phyloP scores from a whole-genome alignment of 208 protist genomes.

The Angomonas desouzai region DNA sequence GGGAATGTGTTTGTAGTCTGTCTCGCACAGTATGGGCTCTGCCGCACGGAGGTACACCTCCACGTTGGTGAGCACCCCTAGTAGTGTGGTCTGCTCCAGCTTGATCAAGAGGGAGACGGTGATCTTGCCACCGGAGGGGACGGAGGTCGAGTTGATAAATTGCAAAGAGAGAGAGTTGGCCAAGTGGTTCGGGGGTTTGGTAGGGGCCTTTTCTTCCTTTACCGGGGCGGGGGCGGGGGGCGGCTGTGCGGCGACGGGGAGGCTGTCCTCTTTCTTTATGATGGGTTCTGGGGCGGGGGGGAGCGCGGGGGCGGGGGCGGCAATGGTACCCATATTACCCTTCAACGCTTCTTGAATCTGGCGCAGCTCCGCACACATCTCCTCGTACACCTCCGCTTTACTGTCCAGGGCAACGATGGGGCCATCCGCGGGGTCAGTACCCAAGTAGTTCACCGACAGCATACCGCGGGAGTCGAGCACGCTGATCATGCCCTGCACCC shows the following conservation, averaged over 20 bases:
- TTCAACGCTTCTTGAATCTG: slow-evolving; percentile 67
- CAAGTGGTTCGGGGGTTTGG: neutral
- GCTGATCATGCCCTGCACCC: slow-evolving; percentile 76
- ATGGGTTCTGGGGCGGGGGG: neutral
- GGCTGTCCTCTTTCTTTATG: neutral
- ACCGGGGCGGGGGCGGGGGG: neutral
- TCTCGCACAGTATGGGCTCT: slow-evolving; percentile 38
- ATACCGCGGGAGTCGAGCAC: slow-evolving; percentile 55
- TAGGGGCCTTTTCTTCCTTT: neutral
- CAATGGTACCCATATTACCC: slow-evolving; percentile 3
- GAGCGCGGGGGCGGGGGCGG: neutral
- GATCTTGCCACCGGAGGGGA: slow-evolving; percentile 11
- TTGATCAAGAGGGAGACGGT: slow-evolving; percentile 23
- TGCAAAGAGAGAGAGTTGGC: neutral
- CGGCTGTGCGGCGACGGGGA: neutral
- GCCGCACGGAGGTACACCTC: slow-evolving; percentile 42
- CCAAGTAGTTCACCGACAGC: slow-evolving; percentile 88
- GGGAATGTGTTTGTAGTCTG: slow-evolving; percentile 20
- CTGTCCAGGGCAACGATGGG: slow-evolving; percentile 69
- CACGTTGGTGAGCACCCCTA: slow-evolving; percentile 19
- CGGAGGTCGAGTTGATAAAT: neutral
- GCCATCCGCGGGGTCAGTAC: slow-evolving; percentile 85
- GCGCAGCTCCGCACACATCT: slow-evolving; percentile 82
- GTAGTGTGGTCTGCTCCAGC: neutral
- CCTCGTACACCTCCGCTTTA: slow-evolving; percentile 72